Conservation (phyloP, 768 basidiomycete species). For the Pleurotus citrinopileatus region DNA sequence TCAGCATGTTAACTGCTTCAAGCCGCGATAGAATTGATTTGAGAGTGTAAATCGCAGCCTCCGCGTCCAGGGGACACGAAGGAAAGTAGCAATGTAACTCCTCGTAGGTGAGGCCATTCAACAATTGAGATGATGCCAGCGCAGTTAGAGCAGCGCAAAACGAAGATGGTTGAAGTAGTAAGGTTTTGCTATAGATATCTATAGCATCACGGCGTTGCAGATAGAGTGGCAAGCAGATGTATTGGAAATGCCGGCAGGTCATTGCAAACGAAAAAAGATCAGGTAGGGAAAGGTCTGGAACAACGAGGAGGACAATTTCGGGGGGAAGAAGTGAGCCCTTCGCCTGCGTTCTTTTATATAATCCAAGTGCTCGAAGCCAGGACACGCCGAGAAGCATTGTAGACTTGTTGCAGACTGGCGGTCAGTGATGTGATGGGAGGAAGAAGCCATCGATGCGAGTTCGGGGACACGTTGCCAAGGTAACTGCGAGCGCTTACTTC, state of each 20-base stretch:
- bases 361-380: too few species aligned
- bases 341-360: too few species aligned
- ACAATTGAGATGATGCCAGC: neutral
- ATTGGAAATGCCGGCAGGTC: slow-evolving; percentile 1
- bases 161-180: neutral
- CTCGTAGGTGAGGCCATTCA: neutral
- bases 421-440: neutral
- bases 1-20: neutral
- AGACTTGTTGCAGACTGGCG: too few species aligned
- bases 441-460: too few species aligned
- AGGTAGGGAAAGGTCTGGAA: neutral
- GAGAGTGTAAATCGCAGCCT: neutral
- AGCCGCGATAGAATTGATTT: neutral
- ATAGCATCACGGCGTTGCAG: neutral
- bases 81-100: neutral
- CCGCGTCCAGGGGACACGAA: neutral
- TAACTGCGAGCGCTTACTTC: neutral
- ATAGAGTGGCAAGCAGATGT: neutral
- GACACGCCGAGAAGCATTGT: too few species aligned
- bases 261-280: neutral
- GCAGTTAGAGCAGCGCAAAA: neutral
- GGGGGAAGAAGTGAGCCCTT: neutral
- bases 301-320: neutral
- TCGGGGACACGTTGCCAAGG: too few species aligned
- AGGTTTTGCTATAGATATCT: neutral